These are phyloP conservation scores for Bruguiera sexangula DNA, from an alignment of 345 rosid genomes.

Conservation along the genomic window DNA sequence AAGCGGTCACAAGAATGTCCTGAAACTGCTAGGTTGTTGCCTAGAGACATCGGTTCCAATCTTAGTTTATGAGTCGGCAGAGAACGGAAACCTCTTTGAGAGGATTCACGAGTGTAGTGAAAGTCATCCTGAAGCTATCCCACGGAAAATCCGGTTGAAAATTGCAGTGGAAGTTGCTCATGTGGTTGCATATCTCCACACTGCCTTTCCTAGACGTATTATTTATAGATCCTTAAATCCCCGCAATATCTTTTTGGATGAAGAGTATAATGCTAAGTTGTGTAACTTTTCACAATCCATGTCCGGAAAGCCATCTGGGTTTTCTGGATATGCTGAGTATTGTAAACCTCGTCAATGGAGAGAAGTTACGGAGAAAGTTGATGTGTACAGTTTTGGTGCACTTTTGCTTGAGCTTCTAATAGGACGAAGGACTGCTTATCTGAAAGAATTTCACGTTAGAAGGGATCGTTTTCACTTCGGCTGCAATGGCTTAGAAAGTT, in stretches of 20 bases:
- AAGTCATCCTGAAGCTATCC: not conserved
- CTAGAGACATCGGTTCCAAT: conserved; percentile 5
- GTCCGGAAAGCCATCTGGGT: accelerated
- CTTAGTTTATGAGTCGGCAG: conserved; percentile 7
- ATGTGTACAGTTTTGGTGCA: conserved; percentile 10
- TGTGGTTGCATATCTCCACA: conserved; percentile 18
- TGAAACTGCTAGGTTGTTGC: conserved; percentile 8
- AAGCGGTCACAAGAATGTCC: conserved; percentile 3
- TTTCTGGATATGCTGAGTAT: not conserved
- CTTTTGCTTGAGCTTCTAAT: conserved; percentile 4
- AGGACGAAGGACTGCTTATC: not conserved
- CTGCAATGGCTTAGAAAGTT: too few relatives aligned
- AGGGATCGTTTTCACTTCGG: too few relatives aligned
- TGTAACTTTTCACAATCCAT: not conserved
- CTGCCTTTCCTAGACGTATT: conserved; percentile 8
- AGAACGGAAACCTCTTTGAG: not conserved
- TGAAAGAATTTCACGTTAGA: too few relatives aligned
- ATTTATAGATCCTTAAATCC: conserved; percentile 1
- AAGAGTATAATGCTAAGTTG: conserved; percentile 1
- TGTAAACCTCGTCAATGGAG: too few relatives aligned
- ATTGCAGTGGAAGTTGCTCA: conserved; percentile 15
- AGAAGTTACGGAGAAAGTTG: not conserved
- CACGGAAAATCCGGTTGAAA: conserved; percentile 14
- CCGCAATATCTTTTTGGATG: not conserved
- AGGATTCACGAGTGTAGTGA: not conserved